These are phyloP conservation scores for Hypoxylon sp. DNA, from an alignment of 2,329 filamentous ascomycete genomes.

Conservation along the genomic window DNA sequence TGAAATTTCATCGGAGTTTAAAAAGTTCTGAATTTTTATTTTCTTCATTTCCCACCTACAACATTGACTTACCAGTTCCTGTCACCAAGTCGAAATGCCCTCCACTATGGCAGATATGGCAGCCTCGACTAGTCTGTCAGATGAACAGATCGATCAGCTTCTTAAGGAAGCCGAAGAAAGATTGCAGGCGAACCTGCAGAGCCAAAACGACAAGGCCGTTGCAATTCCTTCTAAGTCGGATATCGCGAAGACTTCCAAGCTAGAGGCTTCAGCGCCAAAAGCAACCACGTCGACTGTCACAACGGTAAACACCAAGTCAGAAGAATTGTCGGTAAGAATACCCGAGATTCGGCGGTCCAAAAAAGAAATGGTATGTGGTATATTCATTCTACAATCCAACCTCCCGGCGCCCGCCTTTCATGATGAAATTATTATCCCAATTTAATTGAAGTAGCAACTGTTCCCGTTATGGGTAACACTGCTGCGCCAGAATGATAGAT, in stretches of 20 bases:
- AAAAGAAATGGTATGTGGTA: slow-evolving; percentile 49
- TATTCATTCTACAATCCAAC: background rate
- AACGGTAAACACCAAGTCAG: slow-evolving; percentile 31
- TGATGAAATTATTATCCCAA: slow-evolving; percentile 84
- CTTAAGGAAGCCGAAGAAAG: slow-evolving; percentile 72
- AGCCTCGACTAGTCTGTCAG: slow-evolving; percentile 63
- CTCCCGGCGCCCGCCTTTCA: slow-evolving; percentile 53
- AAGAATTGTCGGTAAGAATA: slow-evolving; percentile 46
- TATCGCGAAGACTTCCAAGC: slow-evolving; percentile 35
- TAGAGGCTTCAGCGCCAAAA: slow-evolving; percentile 25
- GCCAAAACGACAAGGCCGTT: slow-evolving; percentile 46
- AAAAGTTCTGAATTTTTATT: slow-evolving; percentile 16
- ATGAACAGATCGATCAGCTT: slow-evolving; percentile 72
- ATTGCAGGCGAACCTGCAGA: slow-evolving; percentile 53
- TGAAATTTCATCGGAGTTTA: background rate
- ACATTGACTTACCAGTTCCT: slow-evolving; percentile 1
- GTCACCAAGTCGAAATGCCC: slow-evolving; percentile 23
- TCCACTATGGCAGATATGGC: slow-evolving; percentile 46
- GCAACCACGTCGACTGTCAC: slow-evolving; percentile 14
- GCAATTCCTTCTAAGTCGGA: slow-evolving; percentile 50
- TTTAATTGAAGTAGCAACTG: slow-evolving; percentile 78
- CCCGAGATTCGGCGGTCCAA: slow-evolving; percentile 47
- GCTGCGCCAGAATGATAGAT: slow-evolving; percentile 72
- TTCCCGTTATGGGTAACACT: slow-evolving; percentile 83
- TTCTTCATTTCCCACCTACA: slow-evolving; percentile 3